phyloP scores from a whole-genome alignment of 129 eudicot species.

The Ambrosia artemisiifolia region DNA sequence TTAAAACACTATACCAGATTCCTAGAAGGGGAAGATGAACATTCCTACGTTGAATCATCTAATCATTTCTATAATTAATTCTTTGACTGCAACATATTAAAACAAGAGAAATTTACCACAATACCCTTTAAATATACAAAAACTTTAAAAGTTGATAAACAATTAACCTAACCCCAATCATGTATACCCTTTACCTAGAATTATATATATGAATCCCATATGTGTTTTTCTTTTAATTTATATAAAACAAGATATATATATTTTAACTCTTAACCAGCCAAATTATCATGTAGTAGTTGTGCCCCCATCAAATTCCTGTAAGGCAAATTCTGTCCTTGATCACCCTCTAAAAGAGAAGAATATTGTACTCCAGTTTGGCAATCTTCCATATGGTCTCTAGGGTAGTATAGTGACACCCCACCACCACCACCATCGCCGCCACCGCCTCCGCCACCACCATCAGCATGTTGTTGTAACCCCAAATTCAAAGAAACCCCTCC shows the following conservation, averaged over 20 bases:
- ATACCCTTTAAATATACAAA: constrained; percentile 18
- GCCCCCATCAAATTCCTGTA: constrained; percentile 96
- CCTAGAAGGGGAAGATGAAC: constrained; percentile 3
- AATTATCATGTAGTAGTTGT: constrained; percentile 79
- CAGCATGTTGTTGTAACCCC: constrained; percentile 82
- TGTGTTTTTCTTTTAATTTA: constrained; percentile 21
- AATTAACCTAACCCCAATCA: constrained; percentile 28
- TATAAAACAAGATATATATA: constrained; percentile 10
- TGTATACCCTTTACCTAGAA: constrained; percentile 26
- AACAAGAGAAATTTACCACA: constrained; percentile 9
- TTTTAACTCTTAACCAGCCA: constrained; percentile 54
- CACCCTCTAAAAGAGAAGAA: constrained; percentile 85
- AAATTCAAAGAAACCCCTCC: constrained; percentile 84
- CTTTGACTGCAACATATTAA: constrained; percentile 5
- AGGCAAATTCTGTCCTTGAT: constrained; percentile 71
- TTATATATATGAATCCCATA: constrained; percentile 17
- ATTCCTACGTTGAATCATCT: neutral
- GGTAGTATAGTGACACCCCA: constrained; percentile 65
- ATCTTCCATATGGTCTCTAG: constrained; percentile 71
- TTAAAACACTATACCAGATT: neutral
- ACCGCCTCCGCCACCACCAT: constrained; percentile 7
- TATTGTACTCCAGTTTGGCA: constrained; percentile 70
- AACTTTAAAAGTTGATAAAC: constrained; percentile 12
- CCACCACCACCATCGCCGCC: constrained; percentile 35
- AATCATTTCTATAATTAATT: neutral